Percentiles rank a stretch among this genome's conserved stretches.
Evolutionary conservation across 192 early-diverging fungal genomes (phyloP).

Genomic region (Umbelopsis sp.): DNA sequence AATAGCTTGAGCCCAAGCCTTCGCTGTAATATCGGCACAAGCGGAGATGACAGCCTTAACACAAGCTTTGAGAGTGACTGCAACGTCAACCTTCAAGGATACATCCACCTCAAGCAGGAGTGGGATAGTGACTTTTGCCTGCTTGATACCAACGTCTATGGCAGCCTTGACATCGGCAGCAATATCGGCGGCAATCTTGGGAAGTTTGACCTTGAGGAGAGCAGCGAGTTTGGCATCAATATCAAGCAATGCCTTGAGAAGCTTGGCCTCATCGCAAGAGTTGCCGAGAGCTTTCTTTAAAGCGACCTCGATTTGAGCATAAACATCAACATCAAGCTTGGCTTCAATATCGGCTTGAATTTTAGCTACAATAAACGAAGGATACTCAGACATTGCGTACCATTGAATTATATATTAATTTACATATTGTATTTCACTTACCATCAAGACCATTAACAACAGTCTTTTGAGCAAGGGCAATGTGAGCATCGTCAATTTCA

Average conservation of each 20-base stretch:
- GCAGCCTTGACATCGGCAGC: neutral
- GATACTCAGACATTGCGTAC: no score
- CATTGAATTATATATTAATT: no score
- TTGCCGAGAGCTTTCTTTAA: constrained; percentile 6
- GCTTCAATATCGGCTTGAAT: constrained; percentile 14
- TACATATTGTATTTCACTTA: neutral
- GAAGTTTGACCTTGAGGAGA: constrained; percentile 15
- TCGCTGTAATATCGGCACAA: constrained; percentile 17
- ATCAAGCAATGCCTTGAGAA: constrained; percentile 11
- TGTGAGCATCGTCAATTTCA: constrained; percentile 11
- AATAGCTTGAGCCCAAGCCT: constrained; percentile 12
- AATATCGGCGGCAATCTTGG: constrained; percentile 12
- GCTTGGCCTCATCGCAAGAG: constrained; percentile 2
- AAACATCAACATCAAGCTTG: constrained; percentile 16
- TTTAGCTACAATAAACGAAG: neutral
- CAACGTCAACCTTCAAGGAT: neutral
- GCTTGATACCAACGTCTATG: constrained; percentile 7
- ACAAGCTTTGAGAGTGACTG: constrained; percentile 2
- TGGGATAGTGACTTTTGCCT: constrained; percentile 9
- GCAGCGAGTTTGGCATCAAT: constrained; percentile 20
- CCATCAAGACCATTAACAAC: constrained; percentile 18
- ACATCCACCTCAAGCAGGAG: neutral
- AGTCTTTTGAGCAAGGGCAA: neutral
- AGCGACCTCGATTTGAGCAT: constrained; percentile 17
- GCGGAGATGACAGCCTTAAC: constrained; percentile 14